Base-by-base conservation (phyloP, 1,284 basidiomycete species). In the Trametes polyzona region DNA sequence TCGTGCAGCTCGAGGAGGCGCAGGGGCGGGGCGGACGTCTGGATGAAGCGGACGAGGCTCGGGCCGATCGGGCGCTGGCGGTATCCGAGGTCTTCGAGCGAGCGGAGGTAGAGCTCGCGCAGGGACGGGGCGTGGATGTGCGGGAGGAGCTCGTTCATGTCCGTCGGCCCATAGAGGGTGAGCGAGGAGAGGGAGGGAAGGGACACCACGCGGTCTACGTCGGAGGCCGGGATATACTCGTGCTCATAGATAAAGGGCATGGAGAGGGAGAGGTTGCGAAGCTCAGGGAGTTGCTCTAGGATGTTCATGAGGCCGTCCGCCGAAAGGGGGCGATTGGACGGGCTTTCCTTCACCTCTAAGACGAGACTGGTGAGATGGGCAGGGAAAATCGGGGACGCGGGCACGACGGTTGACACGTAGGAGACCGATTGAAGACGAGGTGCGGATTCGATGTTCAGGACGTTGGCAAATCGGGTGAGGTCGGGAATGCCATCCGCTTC, bases 1-100 rank as follows among this genome's bases (percentile, higher is more conserved):
- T 87, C 83, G 64, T 83, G 78, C 50, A 87, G 73, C 66, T 86
- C 83, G 55, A 87, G 71, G 16, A 78, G 58, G 53, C 79, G 71
- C 50, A 87, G 68, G 7, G 75, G 74, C 29, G 79, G 76, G 4
- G 70, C 67, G n/a, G 74, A 74, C 23, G 59, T 52, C 41, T 70
- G 69, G 32, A 87, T 61, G 65, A 84, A 82, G 33, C 61, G 60
- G 32, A 71, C 62, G 9, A 84, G 67, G 55, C 73, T 73, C 4
- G 65, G 62, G 5, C 74, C 78, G 40, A 74, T 74, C 17, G 73
- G 68, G 37, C 73, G 73, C 55, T 79, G 75, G 16, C 74, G 70
- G 58, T 72, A 74, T 32, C 76, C 67, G 21, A 70, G 52, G 37
- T 76, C 71, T n/a, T 78, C 76, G 57, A 76, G 60, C 27, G 76